Percentiles rank a stretch among this genome's conserved stretches.
Evolutionary conservation across 768 basidiomycete species (phyloP).

Genomic region (Mycena amicta): DNA sequence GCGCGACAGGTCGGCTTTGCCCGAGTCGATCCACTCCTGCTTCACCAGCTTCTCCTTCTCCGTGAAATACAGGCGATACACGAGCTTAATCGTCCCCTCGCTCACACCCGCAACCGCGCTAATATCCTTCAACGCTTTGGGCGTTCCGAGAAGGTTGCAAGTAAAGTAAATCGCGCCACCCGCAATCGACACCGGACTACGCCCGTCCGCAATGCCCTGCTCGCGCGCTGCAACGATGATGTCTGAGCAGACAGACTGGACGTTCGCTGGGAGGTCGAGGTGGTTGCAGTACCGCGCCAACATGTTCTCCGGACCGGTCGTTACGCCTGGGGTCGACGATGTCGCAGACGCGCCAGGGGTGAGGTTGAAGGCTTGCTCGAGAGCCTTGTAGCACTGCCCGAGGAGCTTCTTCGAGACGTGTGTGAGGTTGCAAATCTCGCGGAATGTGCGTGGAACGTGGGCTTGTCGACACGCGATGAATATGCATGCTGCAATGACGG

Average conservation of each 20-base stretch:
- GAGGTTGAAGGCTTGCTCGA: slow-evolving; percentile 88
- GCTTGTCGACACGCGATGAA: slow-evolving; percentile 97
- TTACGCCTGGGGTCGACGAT: slow-evolving; percentile 45
- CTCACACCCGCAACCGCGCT: slow-evolving; percentile 90
- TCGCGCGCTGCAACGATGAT: slow-evolving; percentile 81
- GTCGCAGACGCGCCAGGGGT: slow-evolving; percentile 74
- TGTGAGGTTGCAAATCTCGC: slow-evolving; percentile 92
- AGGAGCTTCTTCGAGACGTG: slow-evolving; percentile 94
- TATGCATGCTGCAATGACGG: slow-evolving; percentile 96
- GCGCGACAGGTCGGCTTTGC: slow-evolving; percentile 60
- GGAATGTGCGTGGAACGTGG: slow-evolving; percentile 93
- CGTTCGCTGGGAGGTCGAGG: slow-evolving; percentile 78
- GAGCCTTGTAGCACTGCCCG: slow-evolving; percentile 89
- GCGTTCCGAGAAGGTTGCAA: slow-evolving; percentile 74
- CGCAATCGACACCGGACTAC: slow-evolving; percentile 98
- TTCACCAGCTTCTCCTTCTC: slow-evolving; percentile 81
- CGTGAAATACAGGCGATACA: slow-evolving; percentile 76
- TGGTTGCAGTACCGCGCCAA: slow-evolving; percentile 95
- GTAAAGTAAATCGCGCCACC: slow-evolving; percentile 95
- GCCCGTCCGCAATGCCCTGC: slow-evolving; percentile 88
- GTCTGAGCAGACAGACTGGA: slow-evolving; percentile 82
- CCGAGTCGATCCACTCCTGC: slow-evolving; percentile 83
- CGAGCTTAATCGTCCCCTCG: slow-evolving; percentile 92
- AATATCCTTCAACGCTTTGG: slow-evolving; percentile 82
- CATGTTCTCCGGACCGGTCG: slow-evolving; percentile 80